phyloP scores from a whole-genome alignment of 257 asterid genomes.

The Capsicum rhomboideum region DNA sequence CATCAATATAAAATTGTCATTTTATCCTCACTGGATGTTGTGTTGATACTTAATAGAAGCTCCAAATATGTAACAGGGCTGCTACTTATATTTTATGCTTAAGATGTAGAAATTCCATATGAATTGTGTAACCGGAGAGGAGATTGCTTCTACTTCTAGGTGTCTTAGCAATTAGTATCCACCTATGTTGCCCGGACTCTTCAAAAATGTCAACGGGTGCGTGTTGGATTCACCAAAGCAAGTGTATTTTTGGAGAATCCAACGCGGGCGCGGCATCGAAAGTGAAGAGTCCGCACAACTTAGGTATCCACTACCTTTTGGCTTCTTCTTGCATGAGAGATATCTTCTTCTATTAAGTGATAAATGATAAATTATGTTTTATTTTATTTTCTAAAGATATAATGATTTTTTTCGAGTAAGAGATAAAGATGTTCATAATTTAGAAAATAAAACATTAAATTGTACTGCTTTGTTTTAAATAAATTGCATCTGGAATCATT shows the following conservation, averaged over 20 bases:
- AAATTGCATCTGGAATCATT: not conserved
- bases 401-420: not conserved
- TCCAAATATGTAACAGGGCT: not conserved
- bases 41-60: not conserved
- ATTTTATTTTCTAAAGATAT: not conserved
- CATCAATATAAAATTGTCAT: not conserved
- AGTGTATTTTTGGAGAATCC: too few species aligned
- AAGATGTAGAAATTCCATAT: not conserved
- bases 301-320: not conserved
- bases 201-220: too few species aligned
- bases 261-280: too few species aligned
- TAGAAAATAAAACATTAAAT: not conserved
- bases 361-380: not conserved
- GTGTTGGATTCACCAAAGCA: too few species aligned
- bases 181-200: too few species aligned
- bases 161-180: not conserved
- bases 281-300: too few species aligned
- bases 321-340: not conserved
- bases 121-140: not conserved
- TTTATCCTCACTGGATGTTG: not conserved
- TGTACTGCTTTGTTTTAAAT: not conserved
- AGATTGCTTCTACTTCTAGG: not conserved
- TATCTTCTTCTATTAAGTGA: not conserved
- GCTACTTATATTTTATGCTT: not conserved
- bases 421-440: not conserved